Evolutionary conservation across 2,329 filamentous ascomycete species (phyloP), one percentile per base, ranked within the genome.

Genomic region (Hymenoscyphus linearis): DNA sequence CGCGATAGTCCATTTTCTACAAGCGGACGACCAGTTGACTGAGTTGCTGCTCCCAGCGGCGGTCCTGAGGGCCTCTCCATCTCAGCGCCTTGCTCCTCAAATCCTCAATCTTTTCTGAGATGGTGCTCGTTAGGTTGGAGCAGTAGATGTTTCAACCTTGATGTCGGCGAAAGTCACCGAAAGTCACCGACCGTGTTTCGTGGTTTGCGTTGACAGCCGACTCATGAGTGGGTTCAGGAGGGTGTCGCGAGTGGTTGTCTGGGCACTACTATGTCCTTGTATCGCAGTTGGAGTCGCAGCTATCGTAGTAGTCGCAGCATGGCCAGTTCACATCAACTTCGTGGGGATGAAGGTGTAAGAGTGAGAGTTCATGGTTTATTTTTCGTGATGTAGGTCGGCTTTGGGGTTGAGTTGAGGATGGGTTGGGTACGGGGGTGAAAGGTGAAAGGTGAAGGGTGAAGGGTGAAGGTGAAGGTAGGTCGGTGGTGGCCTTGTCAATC

Each of bases 1-100:
- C 76, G 62, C 72, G 70, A 65, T 57, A 68, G 57, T 58, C 67
- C 70, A 65, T 68, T 71, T 52, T 81, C 79, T 60, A 75, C 72
- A 65, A 79, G 76, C 18, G 67, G 67, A 66, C 79, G 70, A 56
- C 73, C 71, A 55, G 71, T 73, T 27, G 73, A 72, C 62, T 73
- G 70, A 50, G 72, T 73, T 50, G 72, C 72, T 58, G 69, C 69
- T 37, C 73, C 74, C 60, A 75, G 58, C 35, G 69, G 67, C 34
- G 64, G 69, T 59, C 72, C 72, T 14, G 67, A 66, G 53, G 69
- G 68, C 31, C 71, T 65, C 40, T 74, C 71, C 72, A 74, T 73
- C 56, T 62, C 57, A 47, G 62, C 60, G 52, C 60, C 56, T 67
- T 52, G 16, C 35, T 61, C 61, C 22, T 55, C 60, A 34, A 35